These are phyloP conservation scores for Cymbidium sinense DNA, from an alignment of 106 monocot species.

Conservation along the genomic window DNA sequence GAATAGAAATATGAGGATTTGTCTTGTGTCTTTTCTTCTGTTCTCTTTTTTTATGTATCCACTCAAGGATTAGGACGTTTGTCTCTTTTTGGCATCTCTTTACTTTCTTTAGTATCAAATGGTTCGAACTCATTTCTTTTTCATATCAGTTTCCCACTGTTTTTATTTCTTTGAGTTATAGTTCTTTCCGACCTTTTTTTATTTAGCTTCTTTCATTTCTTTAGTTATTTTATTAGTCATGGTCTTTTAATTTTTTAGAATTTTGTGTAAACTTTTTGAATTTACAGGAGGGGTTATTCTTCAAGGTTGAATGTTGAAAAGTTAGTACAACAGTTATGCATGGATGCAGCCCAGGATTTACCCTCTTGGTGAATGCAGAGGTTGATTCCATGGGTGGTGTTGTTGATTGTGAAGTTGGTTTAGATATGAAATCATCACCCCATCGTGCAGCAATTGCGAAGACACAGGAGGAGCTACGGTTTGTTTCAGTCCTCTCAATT, in stretches of 20 bases:
- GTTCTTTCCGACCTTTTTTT: neutral
- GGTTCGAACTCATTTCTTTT: neutral
- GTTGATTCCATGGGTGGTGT: constrained; percentile 76
- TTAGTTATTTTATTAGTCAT: neutral
- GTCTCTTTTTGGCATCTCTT: neutral
- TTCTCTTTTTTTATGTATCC: neutral
- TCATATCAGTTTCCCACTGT: neutral
- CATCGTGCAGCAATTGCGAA: constrained; percentile 71
- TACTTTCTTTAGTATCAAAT: neutral
- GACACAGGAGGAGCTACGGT: constrained; percentile 79
- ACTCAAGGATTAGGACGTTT: neutral
- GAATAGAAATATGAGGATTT: neutral
- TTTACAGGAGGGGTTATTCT: neutral
- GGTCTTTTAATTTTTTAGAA: neutral
- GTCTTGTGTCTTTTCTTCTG: neutral
- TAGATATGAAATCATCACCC: constrained; percentile 69
- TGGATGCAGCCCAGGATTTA: constrained; percentile 3
- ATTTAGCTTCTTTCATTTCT: neutral
- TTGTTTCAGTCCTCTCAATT: neutral
- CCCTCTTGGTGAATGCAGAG: constrained; percentile 33
- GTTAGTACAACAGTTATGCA: constrained; percentile 5
- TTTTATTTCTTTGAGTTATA: neutral
- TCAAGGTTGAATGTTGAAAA: neutral
- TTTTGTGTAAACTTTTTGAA: neutral
- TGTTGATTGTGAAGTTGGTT: constrained; percentile 51